Percentiles rank a stretch among this genome's conserved stretches.
Evolutionary conservation across 2,329 filamentous ascomycete genomes (phyloP).

Genomic region (Botrytis tulipae): DNA sequence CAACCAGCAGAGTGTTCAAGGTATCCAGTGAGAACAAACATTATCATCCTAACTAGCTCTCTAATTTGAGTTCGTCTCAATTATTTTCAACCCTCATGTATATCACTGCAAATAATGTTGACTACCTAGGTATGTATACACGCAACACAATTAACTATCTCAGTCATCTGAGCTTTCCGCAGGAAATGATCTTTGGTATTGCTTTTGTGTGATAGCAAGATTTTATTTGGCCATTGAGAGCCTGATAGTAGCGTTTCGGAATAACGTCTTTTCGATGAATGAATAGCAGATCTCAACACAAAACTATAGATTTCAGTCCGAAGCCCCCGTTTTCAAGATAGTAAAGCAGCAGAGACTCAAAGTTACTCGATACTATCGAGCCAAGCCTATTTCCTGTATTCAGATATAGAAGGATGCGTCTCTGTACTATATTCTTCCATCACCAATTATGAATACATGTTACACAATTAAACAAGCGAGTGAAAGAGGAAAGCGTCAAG

Average conservation of each 20-base stretch:
- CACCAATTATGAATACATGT: background rate
- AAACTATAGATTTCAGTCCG: background rate
- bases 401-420: fast-evolving
- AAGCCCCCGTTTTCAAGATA: background rate
- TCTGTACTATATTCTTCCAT: background rate
- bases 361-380: background rate
- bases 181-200: background rate
- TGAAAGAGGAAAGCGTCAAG: background rate
- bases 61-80: background rate
- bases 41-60: background rate
- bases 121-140: background rate
- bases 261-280: background rate
- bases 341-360: background rate
- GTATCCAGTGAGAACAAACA: background rate
- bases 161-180: background rate
- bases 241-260: background rate
- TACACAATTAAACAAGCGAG: background rate
- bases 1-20: background rate
- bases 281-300: background rate
- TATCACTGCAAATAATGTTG: background rate
- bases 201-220: background rate
- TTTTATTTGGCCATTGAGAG: background rate
- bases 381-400: background rate
- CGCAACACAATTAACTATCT: background rate
- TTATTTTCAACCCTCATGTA: background rate